Evolutionary conservation across 768 basidiomycete species (phyloP).

Genomic region (Vararia minispora): DNA sequence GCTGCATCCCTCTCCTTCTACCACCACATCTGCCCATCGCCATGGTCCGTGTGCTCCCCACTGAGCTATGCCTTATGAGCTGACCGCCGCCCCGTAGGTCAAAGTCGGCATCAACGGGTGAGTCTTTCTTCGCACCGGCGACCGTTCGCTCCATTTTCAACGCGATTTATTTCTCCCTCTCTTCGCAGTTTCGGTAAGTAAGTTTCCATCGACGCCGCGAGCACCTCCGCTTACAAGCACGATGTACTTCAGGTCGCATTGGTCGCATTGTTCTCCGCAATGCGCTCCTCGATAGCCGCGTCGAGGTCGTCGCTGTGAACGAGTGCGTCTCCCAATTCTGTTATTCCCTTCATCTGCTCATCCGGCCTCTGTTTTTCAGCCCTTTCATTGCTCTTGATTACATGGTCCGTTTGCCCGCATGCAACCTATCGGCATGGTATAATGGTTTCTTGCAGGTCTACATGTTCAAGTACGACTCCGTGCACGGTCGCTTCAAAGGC

Average conservation of each 20-base stretch:
- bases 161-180: slow-evolving; percentile 7
- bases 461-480: slow-evolving; percentile 98
- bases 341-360: slow-evolving; percentile 2
- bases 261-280: slow-evolving; percentile 98
- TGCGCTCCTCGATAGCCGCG: slow-evolving; percentile 62
- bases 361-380: slow-evolving; percentile 27
- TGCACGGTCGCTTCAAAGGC: slow-evolving; percentile 89
- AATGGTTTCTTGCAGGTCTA: slow-evolving; percentile 50
- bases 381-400: slow-evolving; percentile 96
- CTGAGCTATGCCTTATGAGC: too few relatives aligned
- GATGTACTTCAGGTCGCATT: slow-evolving; percentile 69
- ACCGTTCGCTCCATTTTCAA: background rate
- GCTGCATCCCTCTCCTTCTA: too few relatives aligned
- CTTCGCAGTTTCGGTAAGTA: slow-evolving; percentile 61
- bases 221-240: background rate
- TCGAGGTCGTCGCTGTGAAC: slow-evolving; percentile 90
- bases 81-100: too few relatives aligned
- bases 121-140: slow-evolving; percentile 19
- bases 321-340: slow-evolving; percentile 45
- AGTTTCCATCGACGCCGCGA: background rate
- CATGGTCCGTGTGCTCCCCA: too few relatives aligned
- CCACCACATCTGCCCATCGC: too few relatives aligned
- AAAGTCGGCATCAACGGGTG: slow-evolving; percentile 98
- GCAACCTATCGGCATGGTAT: background rate
- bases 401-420: slow-evolving; percentile 51